Evolutionary conservation across 768 basidiomycete genomes (phyloP).

Genomic region (Russula olivacea): DNA sequence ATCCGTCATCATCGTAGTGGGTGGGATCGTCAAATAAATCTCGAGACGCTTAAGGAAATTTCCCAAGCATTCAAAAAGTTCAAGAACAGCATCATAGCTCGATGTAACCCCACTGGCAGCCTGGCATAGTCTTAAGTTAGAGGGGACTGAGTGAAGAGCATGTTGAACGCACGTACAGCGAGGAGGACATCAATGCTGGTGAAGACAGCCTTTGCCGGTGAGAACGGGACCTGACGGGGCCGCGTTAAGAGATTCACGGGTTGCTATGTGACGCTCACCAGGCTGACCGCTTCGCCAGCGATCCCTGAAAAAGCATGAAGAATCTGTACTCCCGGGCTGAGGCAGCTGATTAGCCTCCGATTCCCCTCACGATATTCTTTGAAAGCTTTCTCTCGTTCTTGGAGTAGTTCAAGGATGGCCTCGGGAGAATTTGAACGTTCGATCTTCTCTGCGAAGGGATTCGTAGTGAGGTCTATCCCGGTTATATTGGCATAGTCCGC

Average conservation of each 20-base stretch:
- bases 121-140: neutral
- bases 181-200: neutral
- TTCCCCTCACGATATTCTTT: slow-evolving; percentile 5
- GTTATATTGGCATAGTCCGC: neutral
- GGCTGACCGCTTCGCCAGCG: neutral
- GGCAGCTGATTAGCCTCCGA: neutral
- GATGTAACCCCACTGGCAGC: neutral
- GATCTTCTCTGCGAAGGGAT: neutral
- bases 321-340: neutral
- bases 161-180: neutral
- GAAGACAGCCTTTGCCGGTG: neutral
- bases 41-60: neutral
- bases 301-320: neutral
- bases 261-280: neutral
- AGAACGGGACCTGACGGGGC: neutral
- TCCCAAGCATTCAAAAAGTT: neutral
- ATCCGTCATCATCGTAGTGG: neutral
- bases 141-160: neutral
- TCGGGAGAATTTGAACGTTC: neutral
- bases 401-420: slow-evolving; percentile 3
- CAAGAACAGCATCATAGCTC: neutral
- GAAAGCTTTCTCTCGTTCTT: neutral
- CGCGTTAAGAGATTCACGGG: neutral
- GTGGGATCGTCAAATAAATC: neutral
- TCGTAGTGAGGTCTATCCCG: neutral